Evolutionary conservation across 768 basidiomycete species (phyloP), one percentile per base, ranked within the genome.

Genomic region (Suillus spraguei): DNA sequence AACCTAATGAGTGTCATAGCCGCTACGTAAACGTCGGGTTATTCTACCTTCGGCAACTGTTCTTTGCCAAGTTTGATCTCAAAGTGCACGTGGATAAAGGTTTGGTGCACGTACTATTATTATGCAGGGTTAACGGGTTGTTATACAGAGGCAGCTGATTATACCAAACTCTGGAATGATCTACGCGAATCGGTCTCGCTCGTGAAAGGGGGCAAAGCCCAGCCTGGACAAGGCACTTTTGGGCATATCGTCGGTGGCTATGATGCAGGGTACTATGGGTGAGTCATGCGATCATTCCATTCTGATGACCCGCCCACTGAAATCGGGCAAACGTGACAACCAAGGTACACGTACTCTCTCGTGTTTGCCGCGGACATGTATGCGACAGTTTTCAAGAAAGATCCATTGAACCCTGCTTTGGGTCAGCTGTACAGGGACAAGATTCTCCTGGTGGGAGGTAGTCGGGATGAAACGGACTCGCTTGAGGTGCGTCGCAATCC

Each of bases 21-120:
- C 87, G 87, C 65, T 92, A 93, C 64, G 89, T 91, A 64, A 93
- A 94, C 62, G 84, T 91, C 46, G 94, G 94, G 10, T 76, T 95
- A 38, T 91, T 87, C 75, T 91, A 90, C 75, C 82, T 93, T 13
- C 86, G 91, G 33, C 94, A 95, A 71, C 78, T 95, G 7, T 95
- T 94, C 83, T 93, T 92, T 69, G 92, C 88, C 64, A 86, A 86
- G 68, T 92, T 87, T 67, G 91, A 93, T 73, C 81, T 91, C 69
- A 85, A 87, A 70, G 85, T 92, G 9, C 91, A 91, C 74, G 88
- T 86, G 1, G 85, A 86, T 67, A 81, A 87, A 79, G 83, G 90
- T 87, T 46, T 35, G 33, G 59, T 44, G 20, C 66, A 35, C 8
- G 20, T 20, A 3, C 17, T 52, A 0, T 33, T 22, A 60, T 53